Percentiles rank a stretch among this genome's conserved stretches.
phyloP scores from a whole-genome alignment of 306 rosid species.

The Abrus pulchellus region DNA sequence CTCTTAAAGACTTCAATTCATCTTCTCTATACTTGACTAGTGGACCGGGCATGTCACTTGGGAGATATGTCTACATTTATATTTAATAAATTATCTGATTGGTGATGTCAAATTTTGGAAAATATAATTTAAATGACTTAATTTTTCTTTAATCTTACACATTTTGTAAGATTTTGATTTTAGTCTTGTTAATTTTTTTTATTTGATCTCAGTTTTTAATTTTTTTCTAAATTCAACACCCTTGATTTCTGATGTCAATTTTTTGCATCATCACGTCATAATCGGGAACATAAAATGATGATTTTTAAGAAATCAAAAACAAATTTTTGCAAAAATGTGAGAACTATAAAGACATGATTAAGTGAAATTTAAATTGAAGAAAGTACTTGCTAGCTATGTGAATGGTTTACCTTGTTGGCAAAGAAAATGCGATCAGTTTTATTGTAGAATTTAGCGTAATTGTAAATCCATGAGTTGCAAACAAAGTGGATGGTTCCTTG shows the following conservation, averaged over 20 bases:
- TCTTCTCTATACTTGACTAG: conserved; percentile 60
- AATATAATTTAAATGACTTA: not conserved
- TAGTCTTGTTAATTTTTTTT: too few species aligned
- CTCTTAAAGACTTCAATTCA: conserved; percentile 70
- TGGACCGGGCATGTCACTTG: conserved; percentile 72
- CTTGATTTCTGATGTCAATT: too few species aligned
- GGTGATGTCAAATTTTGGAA: not conserved
- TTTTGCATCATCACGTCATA: too few species aligned
- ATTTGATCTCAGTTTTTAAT: too few species aligned
- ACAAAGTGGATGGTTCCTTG: conserved; percentile 57
- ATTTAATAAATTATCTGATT: not conserved
- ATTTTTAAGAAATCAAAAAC: too few species aligned
- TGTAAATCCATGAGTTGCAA: conserved; percentile 83
- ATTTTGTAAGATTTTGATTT: too few species aligned
- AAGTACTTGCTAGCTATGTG: not conserved
- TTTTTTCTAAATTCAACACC: too few species aligned
- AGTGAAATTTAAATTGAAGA: not conserved
- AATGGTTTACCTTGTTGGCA: conserved; percentile 63
- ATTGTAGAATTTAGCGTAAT: conserved; percentile 49
- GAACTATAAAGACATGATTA: too few species aligned
- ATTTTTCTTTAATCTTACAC: too few species aligned
- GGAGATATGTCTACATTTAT: conserved; percentile 70
- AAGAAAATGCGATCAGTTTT: conserved; percentile 66
- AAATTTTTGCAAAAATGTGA: too few species aligned
- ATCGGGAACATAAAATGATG: too few species aligned